Conservation (phyloP, 257 asterid genomes). For the Plectranthus barbatus region DNA sequence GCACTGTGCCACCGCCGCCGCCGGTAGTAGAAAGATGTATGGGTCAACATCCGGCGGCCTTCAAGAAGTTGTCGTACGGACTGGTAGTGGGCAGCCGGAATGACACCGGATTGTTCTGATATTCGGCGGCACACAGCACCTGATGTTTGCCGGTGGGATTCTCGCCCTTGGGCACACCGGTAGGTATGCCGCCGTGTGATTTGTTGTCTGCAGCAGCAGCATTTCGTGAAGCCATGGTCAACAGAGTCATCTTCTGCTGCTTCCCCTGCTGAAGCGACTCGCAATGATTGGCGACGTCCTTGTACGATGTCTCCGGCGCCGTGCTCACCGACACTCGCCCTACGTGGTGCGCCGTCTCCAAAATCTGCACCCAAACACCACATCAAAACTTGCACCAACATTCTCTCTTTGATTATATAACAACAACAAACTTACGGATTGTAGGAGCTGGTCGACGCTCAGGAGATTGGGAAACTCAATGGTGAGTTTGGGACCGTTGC, state of each 20-base stretch:
- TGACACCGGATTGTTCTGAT: conserved; percentile 42
- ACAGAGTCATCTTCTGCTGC: conserved; percentile 59
- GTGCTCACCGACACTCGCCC: conserved; percentile 68
- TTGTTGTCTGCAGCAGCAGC: conserved; percentile 21
- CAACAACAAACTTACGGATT: conserved; percentile 63
- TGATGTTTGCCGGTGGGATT: conserved; percentile 35
- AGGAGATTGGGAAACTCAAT: conserved; percentile 54
- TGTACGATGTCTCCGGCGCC: conserved; percentile 55
- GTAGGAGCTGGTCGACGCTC: conserved; percentile 85
- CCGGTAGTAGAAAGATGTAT: too few species aligned
- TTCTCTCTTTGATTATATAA: too few species aligned
- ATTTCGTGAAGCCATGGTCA: conserved; percentile 39
- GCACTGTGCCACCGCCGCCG: background rate
- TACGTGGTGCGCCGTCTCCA: conserved; percentile 73
- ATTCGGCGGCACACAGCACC: conserved; percentile 39
- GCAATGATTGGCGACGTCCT: conserved; percentile 71
- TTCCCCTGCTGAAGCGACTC: conserved; percentile 69
- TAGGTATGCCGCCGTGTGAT: conserved; percentile 17
- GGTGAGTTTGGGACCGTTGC: conserved; percentile 29
- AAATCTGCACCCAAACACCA: conserved; percentile 33
- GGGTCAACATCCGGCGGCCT: conserved; percentile 80
- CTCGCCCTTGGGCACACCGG: conserved; percentile 43
- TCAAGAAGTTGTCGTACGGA: conserved; percentile 79
- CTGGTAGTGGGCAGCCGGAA: conserved; percentile 69
- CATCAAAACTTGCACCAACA: background rate